phyloP scores from a whole-genome alignment of 1,284 basidiomycete species.

The Tranzscheliella williamsii region DNA sequence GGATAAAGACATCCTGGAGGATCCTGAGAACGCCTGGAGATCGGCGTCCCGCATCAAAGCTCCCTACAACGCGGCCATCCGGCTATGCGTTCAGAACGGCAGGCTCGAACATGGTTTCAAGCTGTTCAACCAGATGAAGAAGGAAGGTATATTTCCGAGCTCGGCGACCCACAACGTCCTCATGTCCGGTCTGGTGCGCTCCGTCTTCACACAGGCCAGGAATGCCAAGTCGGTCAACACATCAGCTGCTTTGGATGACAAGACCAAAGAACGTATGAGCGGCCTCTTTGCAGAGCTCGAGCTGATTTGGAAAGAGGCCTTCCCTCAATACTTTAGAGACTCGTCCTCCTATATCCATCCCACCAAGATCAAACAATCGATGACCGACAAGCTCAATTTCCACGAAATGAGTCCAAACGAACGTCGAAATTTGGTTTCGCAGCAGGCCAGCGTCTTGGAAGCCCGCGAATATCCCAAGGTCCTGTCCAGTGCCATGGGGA shows the following conservation, averaged over 20 bases:
- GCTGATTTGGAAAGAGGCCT: conserved; percentile 25
- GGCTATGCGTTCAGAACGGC: conserved; percentile 5
- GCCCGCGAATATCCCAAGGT: conserved; percentile 12
- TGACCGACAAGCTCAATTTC: not conserved
- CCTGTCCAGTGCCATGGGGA: conserved; percentile 10
- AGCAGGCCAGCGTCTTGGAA: conserved; percentile 22
- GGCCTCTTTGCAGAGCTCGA: conserved; percentile 16
- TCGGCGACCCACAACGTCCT: conserved; percentile 13
- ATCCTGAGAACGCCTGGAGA: conserved; percentile 23
- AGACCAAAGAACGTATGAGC: conserved; percentile 1
- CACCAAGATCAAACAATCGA: not conserved
- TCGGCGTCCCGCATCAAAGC: conserved; percentile 28
- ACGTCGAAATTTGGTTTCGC: conserved; percentile 27
- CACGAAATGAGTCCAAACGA: conserved; percentile 5
- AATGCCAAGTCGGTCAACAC: too few relatives aligned
- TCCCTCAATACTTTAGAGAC: conserved; percentile 13
- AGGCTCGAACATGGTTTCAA: conserved; percentile 12
- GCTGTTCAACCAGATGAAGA: conserved; percentile 35
- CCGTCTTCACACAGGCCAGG: not conserved
- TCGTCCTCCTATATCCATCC: not conserved
- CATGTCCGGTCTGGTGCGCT: conserved; percentile 8
- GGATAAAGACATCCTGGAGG: conserved; percentile 18
- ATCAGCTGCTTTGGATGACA: too few relatives aligned
- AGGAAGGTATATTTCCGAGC: conserved; percentile 31
- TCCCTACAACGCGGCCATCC: conserved; percentile 23